Evolutionary conservation across 164 flowering plant genomes (phyloP), one percentile per base, ranked within the genome.

Genomic region (Berberis vulgaris): DNA sequence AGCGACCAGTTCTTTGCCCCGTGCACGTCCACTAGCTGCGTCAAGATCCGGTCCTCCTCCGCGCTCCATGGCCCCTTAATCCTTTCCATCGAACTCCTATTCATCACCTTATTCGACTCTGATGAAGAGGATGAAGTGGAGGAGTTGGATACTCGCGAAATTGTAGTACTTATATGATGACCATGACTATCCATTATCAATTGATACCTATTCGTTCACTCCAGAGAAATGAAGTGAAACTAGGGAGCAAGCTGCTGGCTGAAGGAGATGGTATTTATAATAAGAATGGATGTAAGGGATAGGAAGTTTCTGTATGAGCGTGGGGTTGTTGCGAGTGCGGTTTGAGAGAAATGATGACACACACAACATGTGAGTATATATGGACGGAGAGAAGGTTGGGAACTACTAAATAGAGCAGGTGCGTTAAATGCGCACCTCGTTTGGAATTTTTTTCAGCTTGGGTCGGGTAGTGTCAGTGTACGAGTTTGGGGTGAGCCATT

Each of bases 41-140:
- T 80, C 10, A 86, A 58, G 8, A 71, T 64, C 71, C 71, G 69
- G 65, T 86, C 88, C 49, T 86, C 88, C 62, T 87, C 88, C 0
- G 83, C 78, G 49, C 82, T 83, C 93, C 93, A 87, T 3, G 90
- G 87, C 6, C 94, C 94, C 62, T 81, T 83, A 26, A 87, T 81
- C 57, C 72, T 13, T 13, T 63, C 73, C 62, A 49, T 64, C 2
- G 53, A 1, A 9, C 13, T 53, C 2, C 39, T 6, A 41, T 59
- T 49, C 43, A 61, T 57, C 7, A 57, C 12, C 46, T 49, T 63
- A 3, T 71, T 65, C 1, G 82, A 79, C 58, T 76, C 81, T 0
- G 83, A 80, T 6, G 86, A 77, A 7, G 81, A 77, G 5, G 82
- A 64, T 7, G 76, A 80, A 2, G 83, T 76, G 1, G 83, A 78